These are phyloP conservation scores for Rhizopus stolonifer DNA, from an alignment of 371 early-diverging fungal genomes.

Conservation along the genomic window DNA sequence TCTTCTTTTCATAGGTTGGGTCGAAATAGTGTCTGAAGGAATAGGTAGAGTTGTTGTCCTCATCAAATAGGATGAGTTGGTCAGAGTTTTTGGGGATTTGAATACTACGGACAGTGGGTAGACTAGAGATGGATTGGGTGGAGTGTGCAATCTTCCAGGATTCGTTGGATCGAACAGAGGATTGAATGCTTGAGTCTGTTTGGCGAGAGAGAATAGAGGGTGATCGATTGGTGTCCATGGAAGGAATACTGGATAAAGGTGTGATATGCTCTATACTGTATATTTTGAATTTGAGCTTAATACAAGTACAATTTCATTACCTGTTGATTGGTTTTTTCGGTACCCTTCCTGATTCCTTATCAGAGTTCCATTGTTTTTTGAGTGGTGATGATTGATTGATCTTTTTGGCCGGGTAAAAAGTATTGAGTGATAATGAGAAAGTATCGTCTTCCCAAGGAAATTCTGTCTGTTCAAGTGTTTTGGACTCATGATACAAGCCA, in stretches of 20 bases:
- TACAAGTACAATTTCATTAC: too few species aligned
- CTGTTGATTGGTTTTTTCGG: neutral
- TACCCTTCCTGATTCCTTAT: neutral
- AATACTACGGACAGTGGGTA: constrained; percentile 1
- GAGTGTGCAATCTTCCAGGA: constrained; percentile 5
- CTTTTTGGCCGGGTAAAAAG: constrained; percentile 7
- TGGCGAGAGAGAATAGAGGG: neutral
- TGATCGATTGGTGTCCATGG: neutral
- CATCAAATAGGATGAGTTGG: constrained; percentile 1
- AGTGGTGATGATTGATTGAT: constrained; percentile 14
- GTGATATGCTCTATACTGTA: constrained; percentile 8
- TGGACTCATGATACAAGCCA: neutral
- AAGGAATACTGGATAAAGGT: neutral
- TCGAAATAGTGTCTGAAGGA: neutral
- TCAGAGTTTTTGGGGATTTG: constrained; percentile 3
- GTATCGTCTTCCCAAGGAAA: constrained; percentile 24
- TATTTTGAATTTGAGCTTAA: too few species aligned
- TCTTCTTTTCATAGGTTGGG: neutral
- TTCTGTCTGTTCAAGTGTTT: neutral
- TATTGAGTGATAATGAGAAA: constrained; percentile 15
- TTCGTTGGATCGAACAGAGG: neutral
- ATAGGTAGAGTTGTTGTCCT: neutral
- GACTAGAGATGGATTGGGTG: neutral
- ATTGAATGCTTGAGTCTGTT: neutral
- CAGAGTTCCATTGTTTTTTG: constrained; percentile 10